Evolutionary conservation across 768 basidiomycete species (phyloP), one percentile per base, ranked within the genome.

Genomic region (Chalciporus piperatus): DNA sequence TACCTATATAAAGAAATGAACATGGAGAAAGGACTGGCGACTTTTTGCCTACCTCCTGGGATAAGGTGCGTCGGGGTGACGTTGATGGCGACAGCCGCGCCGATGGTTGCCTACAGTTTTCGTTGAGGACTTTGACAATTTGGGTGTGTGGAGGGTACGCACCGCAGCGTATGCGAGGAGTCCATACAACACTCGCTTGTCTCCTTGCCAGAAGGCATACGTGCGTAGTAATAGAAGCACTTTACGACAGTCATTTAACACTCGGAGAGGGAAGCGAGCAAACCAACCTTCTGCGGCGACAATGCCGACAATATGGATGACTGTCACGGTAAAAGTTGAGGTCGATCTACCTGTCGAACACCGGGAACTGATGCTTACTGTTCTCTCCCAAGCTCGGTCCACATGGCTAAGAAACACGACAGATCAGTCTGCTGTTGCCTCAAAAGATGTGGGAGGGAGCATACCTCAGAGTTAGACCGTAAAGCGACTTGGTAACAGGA

Each of bases 191-290:
- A 62, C 11, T 8, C 40, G 23, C 25, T 43, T 62, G 25, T 56
- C 25, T 8, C 55, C 35, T 23, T 53, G 38, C 60, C 60, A 62
- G 13, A 57, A 64, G 1, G 61, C 61, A 25, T 52, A 61, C 9
- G 60, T 64, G 48, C 55, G 58, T 17, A 61, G 17, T 41, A 54
- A 6, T 3, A 62, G 47, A 28, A 62, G 55, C 27, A 41, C 62
- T 64, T 37, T 2, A 37, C n/a, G 7, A 35, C 6, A n/a, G 45
- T 42, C 28, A 38, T 14, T 6, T n/a, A 6, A 11, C 16, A 11
- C 1, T 22, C 19, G 11, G 1, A n/a, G 13, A 44, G 12, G 17
- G 25, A 43, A 2, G 11, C 5, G 4, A 46, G 9, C 16, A 0
- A 16, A 47, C 47, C 1, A 1, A 58, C 57, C 4, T 50, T 58